Evolutionary conservation across 495 filamentous ascomycete species (phyloP), one percentile per base, ranked within the genome.

Genomic region (Penicillium paradoxum): DNA sequence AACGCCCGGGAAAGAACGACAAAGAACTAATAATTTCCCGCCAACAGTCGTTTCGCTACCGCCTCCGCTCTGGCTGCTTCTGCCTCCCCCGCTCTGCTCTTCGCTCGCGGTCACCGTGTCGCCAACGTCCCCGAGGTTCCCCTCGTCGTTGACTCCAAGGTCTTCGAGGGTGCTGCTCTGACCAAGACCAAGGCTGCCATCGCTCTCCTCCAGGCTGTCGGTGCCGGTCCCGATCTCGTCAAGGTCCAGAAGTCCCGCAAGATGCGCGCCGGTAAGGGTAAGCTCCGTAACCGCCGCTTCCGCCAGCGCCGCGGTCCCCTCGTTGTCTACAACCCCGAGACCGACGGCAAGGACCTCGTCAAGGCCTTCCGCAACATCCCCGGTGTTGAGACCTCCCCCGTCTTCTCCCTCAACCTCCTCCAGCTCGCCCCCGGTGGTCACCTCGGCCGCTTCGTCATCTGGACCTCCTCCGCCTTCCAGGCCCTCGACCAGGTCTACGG

Each of bases 341-440:
- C 86, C 69, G 93, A 97, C 64, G 89, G 92, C 74, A 91, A 88
- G 76, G 88, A 93, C 65, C 81, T 97, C 60, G 83, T 90, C 65
- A 82, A 80, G 68, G 91, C 90, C 54, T 96, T 96, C 84, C 90
- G 93, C 82, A 98, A 98, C 83, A 86, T 98, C 69, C 84, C 93
- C 62, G 93, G 93, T 80, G 92, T 97, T 62, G 93, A 98, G 87
- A 97, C 91, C 58, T 91, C 81, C 68, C 85, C 90, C 50, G 93
- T 98, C 72, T 91, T 86, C 78, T 80, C 90, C 55, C 84, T 98
- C 63, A 98, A 98, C 83, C 92, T 98, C 66, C 88, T 98, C 70
- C 93, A 97, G 79, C 89, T 98, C 69, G 93, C 93, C 58, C 93
- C 93, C 53, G 93, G 93, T 82, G 93, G 93, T 65, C 93, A 98